Evolutionary conservation across 1,139 yeast genomes (phyloP).

Genomic region (Debaryomycetaceae sp.): DNA sequence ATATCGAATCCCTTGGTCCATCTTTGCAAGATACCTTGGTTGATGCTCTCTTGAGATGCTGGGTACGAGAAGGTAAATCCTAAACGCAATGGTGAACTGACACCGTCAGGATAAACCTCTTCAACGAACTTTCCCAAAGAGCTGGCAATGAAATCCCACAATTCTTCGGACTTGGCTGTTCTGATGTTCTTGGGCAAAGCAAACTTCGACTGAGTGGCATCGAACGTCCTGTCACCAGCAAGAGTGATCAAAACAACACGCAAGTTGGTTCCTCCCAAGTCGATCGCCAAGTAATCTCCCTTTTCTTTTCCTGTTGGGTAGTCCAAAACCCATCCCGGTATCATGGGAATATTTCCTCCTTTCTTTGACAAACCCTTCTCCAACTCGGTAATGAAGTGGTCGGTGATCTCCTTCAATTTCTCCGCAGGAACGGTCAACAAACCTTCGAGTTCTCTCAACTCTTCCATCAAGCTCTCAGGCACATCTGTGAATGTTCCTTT

Average conservation of each 20-base stretch:
- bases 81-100: constrained; percentile 54
- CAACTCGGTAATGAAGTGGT: constrained; percentile 63
- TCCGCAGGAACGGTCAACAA: constrained; percentile 61
- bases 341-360: constrained; percentile 93
- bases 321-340: constrained; percentile 94
- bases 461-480: constrained; percentile 59
- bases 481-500: constrained; percentile 78
- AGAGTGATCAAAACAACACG: constrained; percentile 83
- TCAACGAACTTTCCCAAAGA: constrained; percentile 64
- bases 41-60: constrained; percentile 77
- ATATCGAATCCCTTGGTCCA: constrained; percentile 99
- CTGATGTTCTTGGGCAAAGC: constrained; percentile 71
- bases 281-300: constrained; percentile 89
- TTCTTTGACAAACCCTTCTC: constrained; percentile 70
- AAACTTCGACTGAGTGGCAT: constrained; percentile 79
- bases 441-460: constrained; percentile 57
- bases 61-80: constrained; percentile 98
- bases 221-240: constrained; percentile 76
- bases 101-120: constrained; percentile 65
- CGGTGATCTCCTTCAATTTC: constrained; percentile 61
- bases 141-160: constrained; percentile 85
- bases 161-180: constrained; percentile 71
- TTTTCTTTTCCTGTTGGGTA: constrained; percentile 88
- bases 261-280: constrained; percentile 92
- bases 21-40: constrained; percentile 83